Conservation (phyloP, 768 basidiomycete genomes). For the Tulasnella sp. region DNA sequence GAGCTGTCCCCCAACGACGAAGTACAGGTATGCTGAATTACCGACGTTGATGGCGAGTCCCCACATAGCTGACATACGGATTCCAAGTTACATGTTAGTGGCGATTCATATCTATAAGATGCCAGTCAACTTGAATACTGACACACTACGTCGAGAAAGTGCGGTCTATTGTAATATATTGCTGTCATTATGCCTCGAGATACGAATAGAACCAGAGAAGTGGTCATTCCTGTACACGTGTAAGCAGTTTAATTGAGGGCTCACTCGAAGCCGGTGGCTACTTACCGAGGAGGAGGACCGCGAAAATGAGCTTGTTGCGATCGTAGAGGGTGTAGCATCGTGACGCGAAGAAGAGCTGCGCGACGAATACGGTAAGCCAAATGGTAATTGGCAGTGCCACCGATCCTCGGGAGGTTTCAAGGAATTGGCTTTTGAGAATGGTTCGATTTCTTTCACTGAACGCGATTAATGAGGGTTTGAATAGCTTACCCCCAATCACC, state of each 20-base stretch:
- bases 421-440: neutral
- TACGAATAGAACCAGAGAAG: neutral
- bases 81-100: neutral
- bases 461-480: neutral
- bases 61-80: neutral
- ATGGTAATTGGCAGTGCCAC: neutral
- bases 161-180: neutral
- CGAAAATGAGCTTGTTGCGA: neutral
- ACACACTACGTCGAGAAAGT: neutral
- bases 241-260: neutral
- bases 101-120: neutral
- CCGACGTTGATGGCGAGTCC: neutral
- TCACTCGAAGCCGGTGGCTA: neutral
- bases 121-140: neutral
- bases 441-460: too few relatives aligned
- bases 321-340: neutral
- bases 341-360: neutral
- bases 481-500: neutral
- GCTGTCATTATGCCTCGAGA: neutral
- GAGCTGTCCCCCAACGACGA: too few relatives aligned
- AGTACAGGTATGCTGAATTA: neutral
- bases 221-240: neutral
- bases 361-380: neutral
- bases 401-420: neutral
- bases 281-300: neutral